Conservation (phyloP, 208 protist genomes). For the Sergeia podlipaevii region DNA sequence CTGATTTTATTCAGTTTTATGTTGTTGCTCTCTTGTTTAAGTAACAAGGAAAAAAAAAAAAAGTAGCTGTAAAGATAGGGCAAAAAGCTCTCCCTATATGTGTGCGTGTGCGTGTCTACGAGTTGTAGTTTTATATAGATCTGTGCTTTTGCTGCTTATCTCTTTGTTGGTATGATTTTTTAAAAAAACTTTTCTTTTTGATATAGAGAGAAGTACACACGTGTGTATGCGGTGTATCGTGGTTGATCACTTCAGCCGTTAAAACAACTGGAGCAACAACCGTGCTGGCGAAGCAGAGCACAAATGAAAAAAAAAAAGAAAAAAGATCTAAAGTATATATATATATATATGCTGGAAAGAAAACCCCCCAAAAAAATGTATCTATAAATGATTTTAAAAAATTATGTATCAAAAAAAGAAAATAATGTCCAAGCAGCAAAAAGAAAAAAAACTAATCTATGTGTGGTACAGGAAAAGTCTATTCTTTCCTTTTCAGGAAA, state of each 20-base stretch:
- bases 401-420: slow-evolving; percentile 18
- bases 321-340: not conserved
- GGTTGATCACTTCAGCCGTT: no score
- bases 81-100: no score
- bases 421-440: not conserved
- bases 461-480: not conserved
- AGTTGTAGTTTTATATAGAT: no score
- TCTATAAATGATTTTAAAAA: not conserved
- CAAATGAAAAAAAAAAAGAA: not conserved
- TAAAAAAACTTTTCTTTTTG: no score
- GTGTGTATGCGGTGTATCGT: no score
- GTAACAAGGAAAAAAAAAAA: not conserved
- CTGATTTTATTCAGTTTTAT: not conserved
- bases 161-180: no score
- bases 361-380: not conserved
- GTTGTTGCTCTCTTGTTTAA: not conserved
- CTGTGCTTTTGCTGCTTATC: no score
- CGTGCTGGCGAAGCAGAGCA: no score
- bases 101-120: no score
- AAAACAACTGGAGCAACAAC: no score
- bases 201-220: no score
- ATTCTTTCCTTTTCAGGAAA: slow-evolving; percentile 8
- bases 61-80: not conserved
- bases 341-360: slow-evolving; percentile 2
- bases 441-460: slow-evolving; percentile 11